Base-by-base conservation (phyloP, 768 basidiomycete genomes). In the Leccinum uliginosum region DNA sequence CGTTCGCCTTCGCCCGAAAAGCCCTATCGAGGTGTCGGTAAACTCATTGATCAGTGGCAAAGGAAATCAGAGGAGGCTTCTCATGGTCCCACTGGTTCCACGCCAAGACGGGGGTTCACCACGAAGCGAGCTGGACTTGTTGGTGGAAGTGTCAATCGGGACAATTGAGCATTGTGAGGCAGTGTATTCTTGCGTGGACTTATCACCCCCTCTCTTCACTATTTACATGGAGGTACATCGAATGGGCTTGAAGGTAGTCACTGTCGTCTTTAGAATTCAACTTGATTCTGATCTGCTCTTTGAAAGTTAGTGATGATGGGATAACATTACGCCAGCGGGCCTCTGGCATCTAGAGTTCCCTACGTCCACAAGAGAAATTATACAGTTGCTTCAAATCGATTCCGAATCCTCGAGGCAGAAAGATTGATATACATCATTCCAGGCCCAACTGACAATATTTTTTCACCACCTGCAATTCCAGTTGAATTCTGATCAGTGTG, bases 21-120 rank as follows among this genome's bases (percentile, higher is more conserved):
- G 54, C 86, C 88, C 30, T 93, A 86, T 69, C 85, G 84, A 65
- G 91, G 91, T 35, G 91, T 93, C 45, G 86, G 89, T 27, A 89
- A 80, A 15, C 34, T 15, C 34, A 35, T 35, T 35, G 34, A 35
- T 17, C 15, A 35, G 34, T 35, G 34, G 34, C 14, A 15, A 35
- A 35, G 34, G 15, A 35, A 35, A 35, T 15, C 15, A 15, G 15
- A 35, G 14, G 34, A 35, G 35, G 65, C 72, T 49, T 58, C 74
- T 24, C 76, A 69, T 24, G 66, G 67, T 24, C 67, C 69, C n/a
- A 61, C 59, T 23, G 67, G 67, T 29, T 69, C 69, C 21, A 60
- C 59, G 27, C 66, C 66, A 35, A 76, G 74, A 67, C 75, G 79
- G 75, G 73, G 71, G 30, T 59, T 73, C 51, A 65, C 67, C 27